Evolutionary conservation across 148 eudicot species (phyloP), one percentile per base, ranked within the genome.

Genomic region (Dysphania ambrosioides): DNA sequence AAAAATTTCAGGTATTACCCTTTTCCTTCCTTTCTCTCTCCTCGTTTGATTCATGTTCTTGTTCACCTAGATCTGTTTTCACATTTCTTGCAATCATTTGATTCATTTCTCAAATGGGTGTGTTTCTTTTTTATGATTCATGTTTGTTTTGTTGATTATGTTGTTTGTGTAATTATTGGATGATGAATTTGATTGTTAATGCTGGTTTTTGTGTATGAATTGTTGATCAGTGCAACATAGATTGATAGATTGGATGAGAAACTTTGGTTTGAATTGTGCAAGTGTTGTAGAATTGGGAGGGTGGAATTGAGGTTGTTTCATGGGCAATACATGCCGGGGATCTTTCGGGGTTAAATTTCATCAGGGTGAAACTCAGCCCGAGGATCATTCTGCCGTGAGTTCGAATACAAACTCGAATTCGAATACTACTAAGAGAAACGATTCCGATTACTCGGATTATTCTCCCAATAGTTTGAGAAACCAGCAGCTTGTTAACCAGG

Each of bases 271-370:
- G 58, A 70, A 56, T 77, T 71, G 80, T 62, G 82, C 75, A 77
- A 78, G 74, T 72, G 72, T 74, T 76, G 66, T 18, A 38, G 70
- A 34, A 18, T 62, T 76, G 41, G 65, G 42, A 40, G 56, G 49
- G 82, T 70, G 80, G 76, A 73, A 68, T 70, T 82, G 70, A 82
- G 79, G 78, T 76, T 87, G 90, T 88, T 87, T 86, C 86, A 90
- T 90, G 95, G 95, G 95, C 87, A 90, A 90, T 76, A 83, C 97
- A 83, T 94, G 98, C 93, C 89, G 97, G 76, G 93, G 95, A 75
- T 89, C 97, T 82, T 85, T 83, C 21, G 90, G 91, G 80, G 81
- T 49, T 79, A 87, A 83, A 80, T 29, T 74, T 76, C 79, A 73
- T 51, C 88, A 85, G 89, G 91, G 88, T 83, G 79, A 82, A 79